These are phyloP conservation scores for Sarocladiaceae sp. DNA, from an alignment of 2,329 filamentous ascomycete species.

Conservation along the genomic window DNA sequence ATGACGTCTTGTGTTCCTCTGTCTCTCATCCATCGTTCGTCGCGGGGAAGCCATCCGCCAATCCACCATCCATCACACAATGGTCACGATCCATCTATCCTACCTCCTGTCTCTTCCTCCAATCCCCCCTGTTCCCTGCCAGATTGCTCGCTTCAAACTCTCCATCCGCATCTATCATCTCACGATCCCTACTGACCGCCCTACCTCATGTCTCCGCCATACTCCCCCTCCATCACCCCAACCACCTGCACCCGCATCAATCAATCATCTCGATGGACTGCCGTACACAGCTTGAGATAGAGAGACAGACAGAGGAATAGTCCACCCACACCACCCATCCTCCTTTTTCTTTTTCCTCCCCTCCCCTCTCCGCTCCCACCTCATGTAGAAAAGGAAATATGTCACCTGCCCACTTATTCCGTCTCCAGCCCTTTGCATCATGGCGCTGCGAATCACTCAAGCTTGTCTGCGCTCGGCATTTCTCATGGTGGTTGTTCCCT, in stretches of 20 bases:
- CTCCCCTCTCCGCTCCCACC: background rate
- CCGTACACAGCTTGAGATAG: background rate
- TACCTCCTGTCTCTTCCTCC: too few relatives aligned
- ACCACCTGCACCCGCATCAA: too few relatives aligned
- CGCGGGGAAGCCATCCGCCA: too few relatives aligned
- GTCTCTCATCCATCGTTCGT: too few relatives aligned
- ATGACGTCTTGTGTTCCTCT: too few relatives aligned
- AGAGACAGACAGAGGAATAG: background rate
- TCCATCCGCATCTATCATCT: too few relatives aligned
- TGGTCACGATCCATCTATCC: too few relatives aligned
- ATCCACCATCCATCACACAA: too few relatives aligned
- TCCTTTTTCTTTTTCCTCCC: background rate
- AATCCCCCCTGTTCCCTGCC: too few relatives aligned
- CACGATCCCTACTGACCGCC: background rate
- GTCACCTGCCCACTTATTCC: constrained; percentile 6
- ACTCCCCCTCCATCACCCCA: constrained; percentile 2
- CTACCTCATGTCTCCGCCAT: background rate
- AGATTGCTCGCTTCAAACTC: too few relatives aligned
- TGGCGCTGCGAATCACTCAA: constrained; percentile 6
- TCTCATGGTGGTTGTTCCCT: constrained; percentile 1
- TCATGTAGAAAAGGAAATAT: background rate
- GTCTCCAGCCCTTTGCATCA: constrained; percentile 8
- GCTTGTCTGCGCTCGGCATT: too few relatives aligned
- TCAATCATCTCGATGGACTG: background rate
- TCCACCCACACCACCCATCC: too few relatives aligned